phyloP scores from a whole-genome alignment of 2,329 filamentous ascomycete species.

The Aspergillus aculeatus region DNA sequence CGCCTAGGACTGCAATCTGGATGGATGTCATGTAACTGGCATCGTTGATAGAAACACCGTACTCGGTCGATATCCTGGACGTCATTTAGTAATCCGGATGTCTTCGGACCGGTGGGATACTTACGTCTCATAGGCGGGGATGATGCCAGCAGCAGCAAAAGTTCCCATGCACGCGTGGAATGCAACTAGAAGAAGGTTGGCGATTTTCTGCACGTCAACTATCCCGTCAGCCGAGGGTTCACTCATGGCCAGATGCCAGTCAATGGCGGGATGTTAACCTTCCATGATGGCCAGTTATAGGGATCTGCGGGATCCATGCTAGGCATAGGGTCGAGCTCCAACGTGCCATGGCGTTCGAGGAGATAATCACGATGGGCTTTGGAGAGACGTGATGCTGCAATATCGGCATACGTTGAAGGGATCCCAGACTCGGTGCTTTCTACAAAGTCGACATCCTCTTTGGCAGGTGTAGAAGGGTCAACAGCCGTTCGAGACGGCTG shows the following conservation, averaged over 20 bases:
- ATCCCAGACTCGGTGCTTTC: slow-evolving; percentile 30
- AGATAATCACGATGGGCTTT: slow-evolving; percentile 48
- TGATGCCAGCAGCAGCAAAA: slow-evolving; percentile 56
- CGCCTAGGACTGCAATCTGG: slow-evolving; percentile 55
- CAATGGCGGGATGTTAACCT: slow-evolving; percentile 32
- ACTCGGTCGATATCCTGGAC: slow-evolving; percentile 49
- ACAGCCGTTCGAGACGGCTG: slow-evolving; percentile 19
- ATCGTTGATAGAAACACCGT: slow-evolving; percentile 48
- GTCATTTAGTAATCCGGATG: not conserved
- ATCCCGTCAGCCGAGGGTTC: slow-evolving; percentile 1
- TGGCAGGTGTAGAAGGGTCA: slow-evolving; percentile 15
- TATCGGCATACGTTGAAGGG: slow-evolving; percentile 26
- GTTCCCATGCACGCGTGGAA: slow-evolving; percentile 60
- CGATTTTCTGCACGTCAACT: slow-evolving; percentile 46
- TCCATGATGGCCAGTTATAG: slow-evolving; percentile 58
- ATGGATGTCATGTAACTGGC: slow-evolving; percentile 56
- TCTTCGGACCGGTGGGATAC: not conserved
- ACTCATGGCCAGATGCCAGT: not conserved
- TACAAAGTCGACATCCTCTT: slow-evolving; percentile 29
- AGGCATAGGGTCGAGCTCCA: slow-evolving; percentile 56
- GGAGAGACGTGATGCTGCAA: slow-evolving; percentile 28
- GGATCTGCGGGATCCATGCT: slow-evolving; percentile 53
- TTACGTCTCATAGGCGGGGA: slow-evolving; percentile 51
- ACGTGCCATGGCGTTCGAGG: slow-evolving; percentile 53
- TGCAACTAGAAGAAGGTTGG: slow-evolving; percentile 56